Percentiles rank a stretch among this genome's conserved stretches.
Conservation (phyloP, 1,284 basidiomycete species). For the Malassezia obtusa region DNA sequence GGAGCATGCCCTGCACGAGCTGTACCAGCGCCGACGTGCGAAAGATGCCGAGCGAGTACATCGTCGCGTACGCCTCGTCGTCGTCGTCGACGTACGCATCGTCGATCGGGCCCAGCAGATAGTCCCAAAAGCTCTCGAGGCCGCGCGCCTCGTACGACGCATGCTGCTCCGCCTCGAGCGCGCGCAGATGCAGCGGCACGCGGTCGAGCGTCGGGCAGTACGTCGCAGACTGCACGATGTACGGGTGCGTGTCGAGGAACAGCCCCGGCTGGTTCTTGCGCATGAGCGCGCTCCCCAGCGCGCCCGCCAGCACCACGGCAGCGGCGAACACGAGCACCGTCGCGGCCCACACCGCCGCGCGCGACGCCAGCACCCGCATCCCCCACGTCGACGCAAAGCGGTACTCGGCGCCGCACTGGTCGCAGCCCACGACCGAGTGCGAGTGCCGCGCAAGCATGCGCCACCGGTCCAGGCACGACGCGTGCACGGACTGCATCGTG, state of each 20-base stretch:
- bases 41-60: conserved; percentile 2
- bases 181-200: neutral
- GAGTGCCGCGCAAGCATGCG: conserved; percentile 23
- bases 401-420: conserved; percentile 39
- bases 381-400: conserved; percentile 26
- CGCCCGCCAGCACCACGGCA: conserved; percentile 24
- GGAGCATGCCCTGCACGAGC: conserved; percentile 11
- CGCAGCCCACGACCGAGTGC: conserved; percentile 27
- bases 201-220: neutral
- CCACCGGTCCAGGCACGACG: conserved; percentile 39
- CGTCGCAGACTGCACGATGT: neutral
- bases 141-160: neutral
- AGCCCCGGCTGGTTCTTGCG: conserved; percentile 18
- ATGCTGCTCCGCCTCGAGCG: neutral
- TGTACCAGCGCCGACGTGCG: conserved; percentile 10
- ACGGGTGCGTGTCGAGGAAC: conserved; percentile 6
- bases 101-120: neutral
- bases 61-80: neutral
- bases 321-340: conserved; percentile 23
- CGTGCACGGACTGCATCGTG: conserved; percentile 43
- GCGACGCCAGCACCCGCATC: conserved; percentile 28
- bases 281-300: conserved; percentile 19
- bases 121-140: neutral
- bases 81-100: neutral
- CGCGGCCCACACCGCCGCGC: conserved; percentile 22